Evolutionary conservation across 108 stramenopile species (phyloP).

Genomic region (Skeletonema marinoi): DNA sequence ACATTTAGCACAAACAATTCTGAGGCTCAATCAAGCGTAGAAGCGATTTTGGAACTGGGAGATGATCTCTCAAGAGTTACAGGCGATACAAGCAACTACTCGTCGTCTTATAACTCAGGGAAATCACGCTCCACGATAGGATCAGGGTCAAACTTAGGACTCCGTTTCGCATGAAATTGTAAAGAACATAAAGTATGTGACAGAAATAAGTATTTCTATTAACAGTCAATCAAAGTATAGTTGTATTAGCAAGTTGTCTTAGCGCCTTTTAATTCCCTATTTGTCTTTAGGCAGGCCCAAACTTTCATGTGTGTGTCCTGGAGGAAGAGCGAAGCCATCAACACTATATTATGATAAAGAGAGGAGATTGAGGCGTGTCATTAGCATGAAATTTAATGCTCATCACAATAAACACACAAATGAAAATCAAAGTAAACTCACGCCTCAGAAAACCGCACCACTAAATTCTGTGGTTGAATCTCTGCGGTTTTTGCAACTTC

Average conservation of each 20-base stretch:
- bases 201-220: not conserved
- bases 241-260: no score
- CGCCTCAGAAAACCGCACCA: slow-evolving; percentile 34
- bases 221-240: no score
- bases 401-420: not conserved
- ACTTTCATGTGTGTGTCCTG: slow-evolving; percentile 34
- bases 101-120: not conserved
- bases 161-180: not conserved
- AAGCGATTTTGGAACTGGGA: not conserved
- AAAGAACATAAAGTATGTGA: not conserved
- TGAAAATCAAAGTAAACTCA: slow-evolving; percentile 2
- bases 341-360: slow-evolving; percentile 9
- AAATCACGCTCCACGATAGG: not conserved
- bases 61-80: not conserved
- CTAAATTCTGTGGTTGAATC: slow-evolving; percentile 27
- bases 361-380: not conserved
- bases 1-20: not conserved
- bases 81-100: not conserved
- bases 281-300: slow-evolving; percentile 22
- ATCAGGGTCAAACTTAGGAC: not conserved
- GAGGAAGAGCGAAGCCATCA: slow-evolving; percentile 35
- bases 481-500: slow-evolving; percentile 36
- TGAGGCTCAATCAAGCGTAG: not conserved
- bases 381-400: not conserved
- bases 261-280: not conserved